phyloP scores from a whole-genome alignment of 2,329 filamentous ascomycete genomes.

The Cordyceps sp. region DNA sequence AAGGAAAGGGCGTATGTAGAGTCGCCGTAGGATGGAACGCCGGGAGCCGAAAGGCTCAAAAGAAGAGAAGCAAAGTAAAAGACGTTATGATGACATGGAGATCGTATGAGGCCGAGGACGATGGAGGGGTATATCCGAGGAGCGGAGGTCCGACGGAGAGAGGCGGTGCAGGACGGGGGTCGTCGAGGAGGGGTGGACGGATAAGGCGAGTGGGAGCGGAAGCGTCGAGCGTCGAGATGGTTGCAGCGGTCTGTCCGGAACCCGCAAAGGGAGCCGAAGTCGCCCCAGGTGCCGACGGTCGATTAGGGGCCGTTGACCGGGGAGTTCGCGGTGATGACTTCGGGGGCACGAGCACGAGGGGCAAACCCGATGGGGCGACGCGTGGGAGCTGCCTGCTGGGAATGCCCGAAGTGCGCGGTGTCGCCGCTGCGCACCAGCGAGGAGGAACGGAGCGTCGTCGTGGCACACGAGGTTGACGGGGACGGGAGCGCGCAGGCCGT shows the following conservation, averaged over 20 bases:
- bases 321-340: background rate
- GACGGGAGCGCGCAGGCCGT: no score
- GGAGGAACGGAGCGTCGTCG: background rate
- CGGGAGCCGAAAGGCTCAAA: constrained; percentile 13
- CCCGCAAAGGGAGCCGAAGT: no score
- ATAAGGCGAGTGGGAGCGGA: no score
- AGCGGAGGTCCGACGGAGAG: constrained; percentile 2
- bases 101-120: no score
- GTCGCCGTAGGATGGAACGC: constrained; percentile 13
- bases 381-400: background rate
- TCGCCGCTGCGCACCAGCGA: background rate
- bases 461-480: background rate
- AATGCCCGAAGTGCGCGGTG: background rate
- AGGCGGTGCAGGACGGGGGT: no score
- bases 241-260: no score
- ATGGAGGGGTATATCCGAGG: background rate
- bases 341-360: constrained; percentile 2
- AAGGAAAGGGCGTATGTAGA: constrained; percentile 17
- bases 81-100: constrained; percentile 27
- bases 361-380: background rate
- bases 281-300: no score
- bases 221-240: no score
- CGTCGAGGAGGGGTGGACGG: no score
- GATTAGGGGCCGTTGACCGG: no score
- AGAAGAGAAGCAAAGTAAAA: constrained; percentile 16